Base-by-base conservation (phyloP, 2,329 filamentous ascomycete species). In the Tolypocladium tundrense region DNA sequence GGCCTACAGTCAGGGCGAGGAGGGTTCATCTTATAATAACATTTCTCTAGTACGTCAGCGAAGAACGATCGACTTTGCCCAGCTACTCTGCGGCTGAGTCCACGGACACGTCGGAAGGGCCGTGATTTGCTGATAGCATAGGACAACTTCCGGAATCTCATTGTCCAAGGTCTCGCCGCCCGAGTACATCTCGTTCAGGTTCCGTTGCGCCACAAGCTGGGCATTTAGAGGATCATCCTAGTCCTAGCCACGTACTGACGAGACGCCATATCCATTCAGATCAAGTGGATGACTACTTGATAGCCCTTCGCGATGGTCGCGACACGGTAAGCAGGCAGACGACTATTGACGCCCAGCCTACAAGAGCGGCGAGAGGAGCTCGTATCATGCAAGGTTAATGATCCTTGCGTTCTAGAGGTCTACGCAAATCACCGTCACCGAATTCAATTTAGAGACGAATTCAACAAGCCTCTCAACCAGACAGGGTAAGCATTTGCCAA, bases 1-100 rank as follows among this genome's bases (percentile, higher is more conserved):
- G 13, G 13, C 4, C 5, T 6, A 14, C 9, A 6, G 19, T 5
- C 3, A 5, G 27, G 16, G 0, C 3, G 3, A 10, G 2, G 27
- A 48, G 9, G 2, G 45, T 7, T 50, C 14, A 50, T 33, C 33
- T 50, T 50, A 50, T 50, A 50, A 7, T 4, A 9, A 9, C 14
- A 14, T 13, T 16, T 11, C 1, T 33, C 27, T 5, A 6, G 7
- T 4, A 48, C 11, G 27, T 2, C 27, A 4, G 16, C 16, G 8
- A 11, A 5, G 31, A 37, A 13, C 35, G 11, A 1, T 2, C 4
- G 2, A 1, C 1, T 7, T 5, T 31, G 16, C 45, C 31, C 45
- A 48, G 45, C 16, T 50, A 27, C 14, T 9, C 24, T 33, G 27
- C 13, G 27, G 27, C 27, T 7, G 31, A 11, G 16, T 33, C 27